phyloP scores from a whole-genome alignment of 2,329 filamentous ascomycete species.

The Calonectria honghensis region DNA sequence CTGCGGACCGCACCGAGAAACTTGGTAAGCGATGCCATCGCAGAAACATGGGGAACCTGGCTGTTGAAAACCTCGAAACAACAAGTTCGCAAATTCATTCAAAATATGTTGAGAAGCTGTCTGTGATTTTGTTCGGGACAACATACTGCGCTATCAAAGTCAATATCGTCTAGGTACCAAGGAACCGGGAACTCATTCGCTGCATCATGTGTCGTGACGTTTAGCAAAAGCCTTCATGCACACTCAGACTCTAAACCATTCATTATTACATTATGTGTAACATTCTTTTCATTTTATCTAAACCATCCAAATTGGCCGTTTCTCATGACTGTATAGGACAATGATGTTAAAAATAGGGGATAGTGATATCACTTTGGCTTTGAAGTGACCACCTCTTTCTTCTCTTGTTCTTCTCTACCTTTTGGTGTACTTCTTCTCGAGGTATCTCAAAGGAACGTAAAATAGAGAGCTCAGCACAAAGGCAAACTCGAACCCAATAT shows the following conservation, averaged over 20 bases:
- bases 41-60: background rate
- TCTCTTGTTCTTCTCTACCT: constrained; percentile 38
- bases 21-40: constrained; percentile 15
- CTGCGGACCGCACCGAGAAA: background rate
- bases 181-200: constrained; percentile 11
- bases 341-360: constrained; percentile 9
- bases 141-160: background rate
- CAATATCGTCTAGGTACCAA: constrained; percentile 1
- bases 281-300: constrained; percentile 21
- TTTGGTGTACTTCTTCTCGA: constrained; percentile 63
- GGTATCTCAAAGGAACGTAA: constrained; percentile 68
- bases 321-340: constrained; percentile 24
- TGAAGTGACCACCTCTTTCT: background rate
- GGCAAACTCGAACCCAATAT: constrained; percentile 80
- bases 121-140: background rate
- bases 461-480: constrained; percentile 70
- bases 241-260: constrained; percentile 3
- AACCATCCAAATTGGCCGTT: constrained; percentile 20
- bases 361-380: background rate
- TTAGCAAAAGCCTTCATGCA: background rate
- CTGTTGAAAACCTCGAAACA: background rate
- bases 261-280: constrained; percentile 30
- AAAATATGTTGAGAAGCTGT: constrained; percentile 7
- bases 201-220: background rate
- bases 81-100: background rate